These are phyloP conservation scores for Ophiostoma quercus DNA, from an alignment of 2,329 filamentous ascomycete genomes.

Conservation along the genomic window DNA sequence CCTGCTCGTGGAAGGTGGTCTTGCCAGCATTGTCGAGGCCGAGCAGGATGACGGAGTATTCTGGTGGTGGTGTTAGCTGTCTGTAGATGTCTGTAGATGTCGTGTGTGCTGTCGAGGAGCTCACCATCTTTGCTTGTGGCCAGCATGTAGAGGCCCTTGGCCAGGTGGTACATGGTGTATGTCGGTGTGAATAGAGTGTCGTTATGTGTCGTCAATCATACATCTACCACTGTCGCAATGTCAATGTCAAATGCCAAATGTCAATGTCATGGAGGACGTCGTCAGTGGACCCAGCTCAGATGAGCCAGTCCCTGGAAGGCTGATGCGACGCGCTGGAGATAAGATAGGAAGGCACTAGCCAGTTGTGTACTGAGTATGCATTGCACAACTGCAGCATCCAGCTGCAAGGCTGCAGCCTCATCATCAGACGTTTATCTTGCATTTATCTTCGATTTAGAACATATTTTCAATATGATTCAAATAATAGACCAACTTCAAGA, in stretches of 20 bases:
- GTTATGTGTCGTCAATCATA: not conserved
- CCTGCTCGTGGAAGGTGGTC: slow-evolving; percentile 94
- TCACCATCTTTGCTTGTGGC: slow-evolving; percentile 94
- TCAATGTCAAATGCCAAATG: not conserved
- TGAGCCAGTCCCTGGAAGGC: slow-evolving; percentile 9
- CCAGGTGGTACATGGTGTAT: slow-evolving; percentile 79
- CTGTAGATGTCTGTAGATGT: not conserved
- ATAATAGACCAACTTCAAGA: not conserved
- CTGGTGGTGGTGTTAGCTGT: slow-evolving; percentile 41
- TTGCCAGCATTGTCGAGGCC: slow-evolving; percentile 98
- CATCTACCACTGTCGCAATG: not conserved
- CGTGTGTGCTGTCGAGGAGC: slow-evolving; percentile 18
- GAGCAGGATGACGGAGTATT: slow-evolving; percentile 95
- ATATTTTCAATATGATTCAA: no score
- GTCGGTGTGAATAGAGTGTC: not conserved
- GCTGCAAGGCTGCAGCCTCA: no score
- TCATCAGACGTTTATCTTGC: no score
- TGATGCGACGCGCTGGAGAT: slow-evolving; percentile 6
- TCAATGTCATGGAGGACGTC: not conserved
- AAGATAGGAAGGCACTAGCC: slow-evolving; percentile 7
- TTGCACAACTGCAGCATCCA: not conserved
- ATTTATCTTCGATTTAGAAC: no score
- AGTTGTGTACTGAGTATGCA: not conserved
- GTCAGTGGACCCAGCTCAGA: slow-evolving; percentile 6
- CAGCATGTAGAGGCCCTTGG: slow-evolving; percentile 89